Base-by-base conservation (phyloP, 2,329 filamentous ascomycete species). In the Botrytis medusae region DNA sequence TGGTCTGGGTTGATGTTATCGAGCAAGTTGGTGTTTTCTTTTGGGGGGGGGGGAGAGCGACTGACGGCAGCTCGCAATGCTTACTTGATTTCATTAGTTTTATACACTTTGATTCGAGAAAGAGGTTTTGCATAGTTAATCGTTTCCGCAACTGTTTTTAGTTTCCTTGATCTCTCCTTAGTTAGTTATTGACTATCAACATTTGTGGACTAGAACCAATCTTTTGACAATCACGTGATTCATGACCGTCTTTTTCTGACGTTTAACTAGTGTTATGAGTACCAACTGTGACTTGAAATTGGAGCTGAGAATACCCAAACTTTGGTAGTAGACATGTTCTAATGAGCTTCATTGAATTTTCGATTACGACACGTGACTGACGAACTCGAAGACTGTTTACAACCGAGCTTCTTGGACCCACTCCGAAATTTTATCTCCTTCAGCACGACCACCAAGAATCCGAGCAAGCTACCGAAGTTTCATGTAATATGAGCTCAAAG, bases 201-300 rank as follows among this genome's bases (percentile, higher is more conserved):
- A 60, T 60, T 37, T 9, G 57, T 2, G 25, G 48, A 54, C 1
- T 16, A 22, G 22, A 32, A 34, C 9, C 57, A 18, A 25, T 3
- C 25, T 5, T 37, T 8, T 12, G 5, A 10, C 1, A 18, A 18
- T 48, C 63, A 48, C 29, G 44, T 65, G 42, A 51, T 7, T 8
- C 4, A 1, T 0, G 0, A 34, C 0, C 1, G 16, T 6, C 29
- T 22, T 57, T 20, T 34, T 22, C 18, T 34, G 29, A 12, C 57
- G 18, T 18, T 20, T 34, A 2, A 5, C 18, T 9, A 22, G 8
- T 0, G 16, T 29, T 60, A 22, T 20, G n/a, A 7, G 3, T n/a
- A 16, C 8, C 22, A 22, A n/a, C 25, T n/a, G 48, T n/a, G 12
- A 6, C 25, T 29, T 54, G 48, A 16, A 16, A 54, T 16, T 54